Base-by-base conservation (phyloP, 202 grass and related monocot species). In the Zizania palustris region DNA sequence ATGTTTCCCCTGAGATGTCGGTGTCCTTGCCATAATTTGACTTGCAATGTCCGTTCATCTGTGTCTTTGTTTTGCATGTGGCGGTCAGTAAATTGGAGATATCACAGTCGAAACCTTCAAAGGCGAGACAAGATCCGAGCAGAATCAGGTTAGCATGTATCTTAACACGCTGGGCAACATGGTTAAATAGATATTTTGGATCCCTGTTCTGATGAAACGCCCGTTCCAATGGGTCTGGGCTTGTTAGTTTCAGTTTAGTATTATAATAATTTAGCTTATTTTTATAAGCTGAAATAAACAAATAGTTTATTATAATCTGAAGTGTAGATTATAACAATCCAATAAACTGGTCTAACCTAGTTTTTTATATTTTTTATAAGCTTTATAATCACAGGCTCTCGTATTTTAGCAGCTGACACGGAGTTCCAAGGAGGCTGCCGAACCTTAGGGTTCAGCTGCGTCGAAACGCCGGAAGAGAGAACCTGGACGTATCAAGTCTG, bases 201-300 rank as follows among this genome's bases (percentile, higher is more conserved):
- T 22, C 33, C 8, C 11, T 50, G 64, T 68, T 70, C 40, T 80
- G 57, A 84, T 44, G 45, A 33, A 71, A 74, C 59, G 28, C 76
- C 72, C 73, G 42, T 88, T 95, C 55, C 85, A 98, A 91, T 91
- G 95, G 95, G 95, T n/a, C n/a, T n/a, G n/a, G n/a, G n/a, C n/a
- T n/a, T n/a, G n/a, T n/a, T n/a, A n/a, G n/a, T n/a, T n/a, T n/a
- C n/a, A n/a, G n/a, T n/a, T n/a, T n/a, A n/a, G n/a, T n/a, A n/a
- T n/a, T n/a, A n/a, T n/a, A n/a, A n/a, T n/a, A n/a, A n/a, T n/a
- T n/a, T n/a, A n/a, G n/a, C n/a, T n/a, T n/a, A n/a, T n/a, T n/a
- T n/a, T n/a, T n/a, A n/a, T n/a, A n/a, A n/a, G n/a, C n/a, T n/a
- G n/a, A n/a, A n/a, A n/a, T n/a, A n/a, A n/a, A n/a, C n/a, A n/a